Conservation (phyloP, 257 asterid genomes). For the Solanum neorickii region DNA sequence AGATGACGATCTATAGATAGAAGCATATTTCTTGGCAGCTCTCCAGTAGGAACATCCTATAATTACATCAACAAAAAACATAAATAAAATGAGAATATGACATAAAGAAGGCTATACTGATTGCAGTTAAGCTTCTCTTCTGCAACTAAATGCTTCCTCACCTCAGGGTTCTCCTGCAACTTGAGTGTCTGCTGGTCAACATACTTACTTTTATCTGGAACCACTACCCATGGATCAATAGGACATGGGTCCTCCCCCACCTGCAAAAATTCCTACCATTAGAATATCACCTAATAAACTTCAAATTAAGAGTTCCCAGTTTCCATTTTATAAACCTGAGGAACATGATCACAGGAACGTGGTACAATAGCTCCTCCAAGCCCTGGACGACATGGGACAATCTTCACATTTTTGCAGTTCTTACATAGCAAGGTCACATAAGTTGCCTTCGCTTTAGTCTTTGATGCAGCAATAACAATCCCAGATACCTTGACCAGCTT, state of each 20-base stretch:
- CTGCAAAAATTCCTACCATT: slow-evolving; percentile 15
- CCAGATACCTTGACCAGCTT: slow-evolving; percentile 89
- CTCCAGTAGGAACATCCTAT: slow-evolving; percentile 99
- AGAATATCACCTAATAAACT: not conserved
- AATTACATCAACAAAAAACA: slow-evolving; percentile 9
- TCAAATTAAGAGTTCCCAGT: not conserved
- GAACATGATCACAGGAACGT: slow-evolving; percentile 77
- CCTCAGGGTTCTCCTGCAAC: slow-evolving; percentile 97
- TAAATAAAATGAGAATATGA: not conserved
- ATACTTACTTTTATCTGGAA: slow-evolving; percentile 88
- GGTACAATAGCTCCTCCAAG: slow-evolving; percentile 98
- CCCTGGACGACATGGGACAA: slow-evolving; percentile 94
- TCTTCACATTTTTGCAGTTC: slow-evolving; percentile 81
- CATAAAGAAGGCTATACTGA: not conserved
- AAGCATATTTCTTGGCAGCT: slow-evolving; percentile 93
- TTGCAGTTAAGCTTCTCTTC: not conserved
- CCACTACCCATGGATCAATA: slow-evolving; percentile 84
- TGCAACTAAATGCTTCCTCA: slow-evolving; percentile 8
- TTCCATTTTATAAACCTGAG: slow-evolving; percentile 48
- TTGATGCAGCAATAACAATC: slow-evolving; percentile 93
- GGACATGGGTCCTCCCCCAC: slow-evolving; percentile 88
- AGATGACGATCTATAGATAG: slow-evolving; percentile 93
- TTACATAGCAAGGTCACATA: slow-evolving; percentile 84
- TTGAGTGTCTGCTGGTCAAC: slow-evolving; percentile 93
- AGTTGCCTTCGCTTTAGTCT: slow-evolving; percentile 95